These are phyloP conservation scores for Picea glauca DNA, from an alignment of 75 land plant genomes.

Conservation along the genomic window DNA sequence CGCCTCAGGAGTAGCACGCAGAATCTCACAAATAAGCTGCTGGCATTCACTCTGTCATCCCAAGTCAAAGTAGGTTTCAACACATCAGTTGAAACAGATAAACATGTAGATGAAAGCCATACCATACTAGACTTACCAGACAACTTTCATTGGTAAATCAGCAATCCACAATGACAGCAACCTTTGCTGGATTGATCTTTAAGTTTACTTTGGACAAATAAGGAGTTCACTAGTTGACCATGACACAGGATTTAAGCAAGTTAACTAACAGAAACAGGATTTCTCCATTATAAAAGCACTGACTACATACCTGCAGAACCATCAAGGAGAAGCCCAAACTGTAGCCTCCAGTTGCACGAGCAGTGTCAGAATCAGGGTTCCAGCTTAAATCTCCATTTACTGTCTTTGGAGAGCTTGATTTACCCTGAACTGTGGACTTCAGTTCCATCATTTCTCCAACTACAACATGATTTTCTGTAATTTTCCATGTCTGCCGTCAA, in stretches of 20 bases:
- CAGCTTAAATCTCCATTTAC: slow-evolving; percentile 50
- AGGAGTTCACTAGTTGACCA: neutral
- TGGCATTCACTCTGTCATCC: slow-evolving; percentile 93
- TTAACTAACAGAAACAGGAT: neutral
- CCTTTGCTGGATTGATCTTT: neutral
- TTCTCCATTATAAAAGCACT: neutral
- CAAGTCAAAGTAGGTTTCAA: neutral
- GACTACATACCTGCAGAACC: slow-evolving; percentile 76
- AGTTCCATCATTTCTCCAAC: slow-evolving; percentile 91
- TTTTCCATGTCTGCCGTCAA: neutral
- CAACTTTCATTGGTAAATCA: too few relatives aligned
- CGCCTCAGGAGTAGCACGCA: slow-evolving; percentile 98
- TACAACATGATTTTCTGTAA: slow-evolving; percentile 87
- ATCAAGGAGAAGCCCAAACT: slow-evolving; percentile 83
- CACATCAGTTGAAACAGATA: neutral
- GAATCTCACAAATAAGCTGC: slow-evolving; percentile 98
- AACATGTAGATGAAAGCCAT: neutral
- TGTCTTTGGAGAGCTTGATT: slow-evolving; percentile 48
- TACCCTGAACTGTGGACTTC: slow-evolving; percentile 40
- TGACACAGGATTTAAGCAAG: slow-evolving; percentile 6
- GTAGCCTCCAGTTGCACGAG: slow-evolving; percentile 89
- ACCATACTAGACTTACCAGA: too few relatives aligned
- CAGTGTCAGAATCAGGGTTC: slow-evolving; percentile 73
- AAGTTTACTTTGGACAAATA: neutral
- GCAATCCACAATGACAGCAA: too few relatives aligned